Evolutionary conservation across 345 rosid genomes (phyloP), one percentile per base, ranked within the genome.

Genomic region (Alliaria petiolata): DNA sequence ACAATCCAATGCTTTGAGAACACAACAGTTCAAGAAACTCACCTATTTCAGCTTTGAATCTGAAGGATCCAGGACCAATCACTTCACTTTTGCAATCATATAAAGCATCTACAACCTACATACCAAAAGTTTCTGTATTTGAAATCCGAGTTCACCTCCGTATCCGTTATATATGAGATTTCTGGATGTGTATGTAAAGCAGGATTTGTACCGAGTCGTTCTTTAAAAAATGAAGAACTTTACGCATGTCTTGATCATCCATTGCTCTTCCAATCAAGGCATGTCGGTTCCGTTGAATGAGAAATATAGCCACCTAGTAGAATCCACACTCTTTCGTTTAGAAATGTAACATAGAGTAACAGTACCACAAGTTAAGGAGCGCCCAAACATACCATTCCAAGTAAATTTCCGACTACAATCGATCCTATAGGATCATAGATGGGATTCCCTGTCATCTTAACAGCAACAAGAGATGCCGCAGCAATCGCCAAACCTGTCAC

Each of bases 81-180:
- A 93, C 98, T 85, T 93, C 97, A 31, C 98, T 93, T 83, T 93
- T 93, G 85, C 98, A 93, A 81, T 93, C 98, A 70, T 93, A 93
- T 64, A 93, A 43, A 66, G 98, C 63, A 85, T 93, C 98, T 60
- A 93, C 97, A 73, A 84, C 98, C 98, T 93, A 72, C 70, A 81
- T 63, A 54, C 25, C 54, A 77, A 54, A 63, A 59, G 22, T 16
- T 47, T 60, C 47, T 25, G 14, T 20, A 5, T 7, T 7, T n/a
- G n/a, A 1, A 31, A 16, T 33, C 4, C 3, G 26, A 69, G 10
- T 3, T 11, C 55, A 3, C 10, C 17, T 25, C 51, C 40, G 62
- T 9, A 19, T 34, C 49, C 46, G 0, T 43, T 34, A 52, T 1
- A 26, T 7, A 17, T 15, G 19, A 45, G 60, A 17, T 14, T 9